Conservation (phyloP, 179 eudicot genomes). For the Kewa caespitosa region DNA sequence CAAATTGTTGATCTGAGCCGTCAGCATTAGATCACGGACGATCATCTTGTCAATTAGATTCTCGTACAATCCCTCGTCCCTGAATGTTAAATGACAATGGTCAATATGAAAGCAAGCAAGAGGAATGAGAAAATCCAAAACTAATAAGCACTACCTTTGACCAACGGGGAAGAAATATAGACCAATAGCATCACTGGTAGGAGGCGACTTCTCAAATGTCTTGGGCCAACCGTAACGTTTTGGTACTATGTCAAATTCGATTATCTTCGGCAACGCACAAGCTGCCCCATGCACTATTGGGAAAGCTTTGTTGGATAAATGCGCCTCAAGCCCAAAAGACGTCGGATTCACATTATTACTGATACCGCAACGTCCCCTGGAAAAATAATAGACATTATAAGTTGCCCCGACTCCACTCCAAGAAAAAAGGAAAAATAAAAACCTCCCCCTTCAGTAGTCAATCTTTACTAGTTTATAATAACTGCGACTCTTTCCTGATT, state of each 20-base stretch:
- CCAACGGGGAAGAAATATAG: constrained; percentile 38
- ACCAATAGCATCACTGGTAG: constrained; percentile 32
- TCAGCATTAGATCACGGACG: constrained; percentile 28
- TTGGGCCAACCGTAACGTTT: constrained; percentile 35
- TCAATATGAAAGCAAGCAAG: background rate
- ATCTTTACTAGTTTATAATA: too few relatives aligned
- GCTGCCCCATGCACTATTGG: constrained; percentile 33
- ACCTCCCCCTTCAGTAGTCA: too few relatives aligned
- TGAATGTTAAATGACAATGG: constrained; percentile 14
- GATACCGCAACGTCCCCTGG: constrained; percentile 36
- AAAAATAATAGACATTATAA: constrained; percentile 9
- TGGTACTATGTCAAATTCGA: constrained; percentile 25
- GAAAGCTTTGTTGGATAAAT: constrained; percentile 41
- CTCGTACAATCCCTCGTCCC: constrained; percentile 34
- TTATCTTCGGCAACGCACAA: constrained; percentile 25
- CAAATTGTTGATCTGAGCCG: constrained; percentile 23
- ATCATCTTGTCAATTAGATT: constrained; percentile 27
- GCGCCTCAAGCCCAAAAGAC: constrained; percentile 34
- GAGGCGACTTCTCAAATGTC: constrained; percentile 30
- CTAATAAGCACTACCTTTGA: constrained; percentile 25
- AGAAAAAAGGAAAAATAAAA: too few relatives aligned
- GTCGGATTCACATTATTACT: constrained; percentile 9
- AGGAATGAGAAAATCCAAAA: background rate
- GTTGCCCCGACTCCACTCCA: too few relatives aligned
- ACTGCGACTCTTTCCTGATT: too few relatives aligned